Base-by-base conservation (phyloP, 2,329 filamentous ascomycete species). In the Nigrospora osmanthi region DNA sequence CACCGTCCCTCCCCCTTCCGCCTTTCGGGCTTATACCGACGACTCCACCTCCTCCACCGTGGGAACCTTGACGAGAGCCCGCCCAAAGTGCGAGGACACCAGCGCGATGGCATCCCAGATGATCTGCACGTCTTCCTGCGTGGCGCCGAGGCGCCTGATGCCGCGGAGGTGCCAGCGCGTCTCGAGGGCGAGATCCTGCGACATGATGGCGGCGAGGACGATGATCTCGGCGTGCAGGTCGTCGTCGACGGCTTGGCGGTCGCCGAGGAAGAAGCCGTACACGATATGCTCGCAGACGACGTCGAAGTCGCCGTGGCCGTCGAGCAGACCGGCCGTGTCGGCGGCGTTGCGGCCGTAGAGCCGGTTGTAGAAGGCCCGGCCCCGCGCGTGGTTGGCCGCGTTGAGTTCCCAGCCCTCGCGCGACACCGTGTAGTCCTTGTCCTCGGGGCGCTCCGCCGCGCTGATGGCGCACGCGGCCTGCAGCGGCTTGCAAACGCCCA, bases 401-500 rank as follows among this genome's bases (percentile, higher is more conserved):
- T 81, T 78, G 30, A 72, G 73, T 51, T 76, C 68, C 40, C 40
- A 42, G 11, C 69, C 64, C 50, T 78, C 68, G 51, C 80, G 72
- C 3, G 74, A 76, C 45, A 62, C 65, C 4, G 63, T 69, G 45
- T 68, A 75, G 51, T 84, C 80, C 43, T 70, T 73, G 52, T 84
- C 80, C 55, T 81, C 78, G 1, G 56, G 52, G 5, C 51, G 50
- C 51, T 80, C 76, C 11, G 75, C 56, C 14, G 67, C 63, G 46
- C 61, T 65, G 43, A 82, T 80, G n/a, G 71, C 66, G 9, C 81
- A 65, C 36, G 81, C 73, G 1, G 77, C 72, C 53, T 82, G 78
- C 4, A 84, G 59, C 9, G 79, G 78, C 54, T 81, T 83, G 58
- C 76, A 80, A 0, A 83, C 76, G 1, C 81, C 81, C 13, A 81